phyloP scores from a whole-genome alignment of 768 basidiomycete genomes.

The Tylopilus plumbeoviolaceoides region DNA sequence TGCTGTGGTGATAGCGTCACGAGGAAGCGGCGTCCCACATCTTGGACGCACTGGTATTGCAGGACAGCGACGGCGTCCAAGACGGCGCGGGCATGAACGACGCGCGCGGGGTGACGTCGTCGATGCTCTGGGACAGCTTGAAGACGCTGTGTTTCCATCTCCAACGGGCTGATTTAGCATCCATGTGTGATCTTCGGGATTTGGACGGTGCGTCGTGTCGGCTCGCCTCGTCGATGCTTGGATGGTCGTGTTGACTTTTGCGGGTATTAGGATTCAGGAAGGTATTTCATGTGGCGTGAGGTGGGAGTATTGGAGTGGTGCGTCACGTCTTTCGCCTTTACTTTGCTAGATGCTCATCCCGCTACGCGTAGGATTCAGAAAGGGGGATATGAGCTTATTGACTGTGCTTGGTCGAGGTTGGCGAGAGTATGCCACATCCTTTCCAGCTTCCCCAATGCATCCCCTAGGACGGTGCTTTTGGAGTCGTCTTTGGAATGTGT shows the following conservation, averaged over 20 bases:
- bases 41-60: conserved; percentile 83
- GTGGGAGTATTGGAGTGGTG: neutral
- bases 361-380: no score
- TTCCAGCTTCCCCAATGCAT: conserved; percentile 82
- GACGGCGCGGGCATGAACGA: conserved; percentile 42
- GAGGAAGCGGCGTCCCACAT: conserved; percentile 85
- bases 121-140: conserved; percentile 84
- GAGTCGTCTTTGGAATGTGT: no score
- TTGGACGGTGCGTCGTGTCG: conserved; percentile 49
- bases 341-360: no score
- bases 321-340: no score
- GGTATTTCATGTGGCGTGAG: conserved; percentile 9
- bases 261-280: conserved; percentile 11
- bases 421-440: conserved; percentile 83
- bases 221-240: neutral
- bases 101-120: conserved; percentile 68
- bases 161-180: conserved; percentile 71
- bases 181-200: conserved; percentile 67
- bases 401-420: conserved; percentile 86
- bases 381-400: conserved; percentile 49
- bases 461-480: conserved; percentile 45
- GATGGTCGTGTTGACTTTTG: neutral
- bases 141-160: conserved; percentile 80
- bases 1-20: conserved; percentile 52
- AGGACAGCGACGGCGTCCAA: conserved; percentile 78